Evolutionary conservation across 352 stramenopile genomes (phyloP), one percentile per base, ranked within the genome.

Genomic region (Phytopythium helicoides): DNA sequence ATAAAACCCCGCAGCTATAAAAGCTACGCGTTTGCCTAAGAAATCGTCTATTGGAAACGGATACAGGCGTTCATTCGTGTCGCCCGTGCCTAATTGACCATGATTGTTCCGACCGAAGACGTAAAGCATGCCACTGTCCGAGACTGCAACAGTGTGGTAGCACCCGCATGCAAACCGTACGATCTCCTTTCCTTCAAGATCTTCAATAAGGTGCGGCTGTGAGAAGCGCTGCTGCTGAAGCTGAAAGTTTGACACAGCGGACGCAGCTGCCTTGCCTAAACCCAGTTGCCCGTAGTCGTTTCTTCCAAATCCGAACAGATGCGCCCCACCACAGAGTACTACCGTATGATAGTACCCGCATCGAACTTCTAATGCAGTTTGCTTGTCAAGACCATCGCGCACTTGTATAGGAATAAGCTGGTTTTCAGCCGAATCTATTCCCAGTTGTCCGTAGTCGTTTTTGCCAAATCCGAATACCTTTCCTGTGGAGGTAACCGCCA

Each of bases 81-180:
- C 92, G 0, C 90, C 90, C 0, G 87, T 97, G 7, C 90, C 92
- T 1, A 98, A 60, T 64, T 98, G 92, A 0, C 93, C 93, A 40
- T 98, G 92, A 47, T 97, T 97, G 54, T 98, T 97, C n/a, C 90
- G 66, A 6, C 92, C 92, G 66, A 96, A 98, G 0, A 97, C 92
- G 55, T 92, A 98, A 33, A 98, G 54, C 34, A 97, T 70, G 11
- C 89, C 87, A n/a, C 86, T 96, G 11, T 96, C 81, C 4, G 76
- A 94, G 0, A 96, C 86, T 19, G 84, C 73, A 7, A 97, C 58
- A 0, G 86, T 94, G 54, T 98, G 92, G 51, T 98, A 97, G 47
- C 90, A 98, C 0, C 92, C 92, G 47, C 90, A 96, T 0, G 87
- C 77, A 33, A 98, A 81, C 2, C 74, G 71, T 8, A 83, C 62